A percentile compares a stretch with the other conserved stretches of the same genome.
These are phyloP conservation scores for Priceomyces carsonii DNA, from an alignment of 805 yeast genomes.

Conservation along the genomic window DNA sequence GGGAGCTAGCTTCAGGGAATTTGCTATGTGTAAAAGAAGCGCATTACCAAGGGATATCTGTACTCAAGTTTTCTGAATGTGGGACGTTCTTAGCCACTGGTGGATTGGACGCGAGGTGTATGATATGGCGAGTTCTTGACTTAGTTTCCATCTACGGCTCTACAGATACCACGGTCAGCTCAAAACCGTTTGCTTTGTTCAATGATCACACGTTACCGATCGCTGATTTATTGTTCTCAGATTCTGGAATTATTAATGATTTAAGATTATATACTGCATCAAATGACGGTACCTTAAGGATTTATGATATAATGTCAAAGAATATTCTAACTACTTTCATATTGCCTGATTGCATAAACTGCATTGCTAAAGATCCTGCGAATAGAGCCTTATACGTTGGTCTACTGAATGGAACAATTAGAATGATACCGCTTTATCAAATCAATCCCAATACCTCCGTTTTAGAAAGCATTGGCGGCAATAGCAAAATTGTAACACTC, in stretches of 20 bases:
- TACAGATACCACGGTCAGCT: slow-evolving; percentile 29
- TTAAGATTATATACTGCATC: slow-evolving; percentile 68
- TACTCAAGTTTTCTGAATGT: slow-evolving; percentile 59
- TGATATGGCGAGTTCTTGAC: slow-evolving; percentile 72
- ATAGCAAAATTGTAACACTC: slow-evolving; percentile 49
- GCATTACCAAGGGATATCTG: slow-evolving; percentile 77
- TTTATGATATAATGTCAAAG: slow-evolving; percentile 55
- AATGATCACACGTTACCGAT: slow-evolving; percentile 63
- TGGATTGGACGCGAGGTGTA: slow-evolving; percentile 79
- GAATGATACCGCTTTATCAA: slow-evolving; percentile 53
- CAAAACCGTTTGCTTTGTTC: slow-evolving; percentile 59
- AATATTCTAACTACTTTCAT: slow-evolving; percentile 69
- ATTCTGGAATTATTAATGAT: slow-evolving; percentile 59
- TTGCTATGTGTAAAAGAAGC: slow-evolving; percentile 72
- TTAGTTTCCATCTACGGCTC: slow-evolving; percentile 40
- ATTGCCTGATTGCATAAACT: slow-evolving; percentile 55
- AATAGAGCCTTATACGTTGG: slow-evolving; percentile 77
- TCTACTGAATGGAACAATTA: slow-evolving; percentile 58
- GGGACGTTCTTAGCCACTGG: slow-evolving; percentile 68
- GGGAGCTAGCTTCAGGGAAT: slow-evolving; percentile 83
- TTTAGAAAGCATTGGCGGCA: slow-evolving; percentile 64
- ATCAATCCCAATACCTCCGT: slow-evolving; percentile 36
- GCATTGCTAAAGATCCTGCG: slow-evolving; percentile 73
- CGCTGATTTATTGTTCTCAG: slow-evolving; percentile 44
- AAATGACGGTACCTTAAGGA: slow-evolving; percentile 69